phyloP scores from a whole-genome alignment of 495 filamentous ascomycete genomes.

The Tuber borchii region DNA sequence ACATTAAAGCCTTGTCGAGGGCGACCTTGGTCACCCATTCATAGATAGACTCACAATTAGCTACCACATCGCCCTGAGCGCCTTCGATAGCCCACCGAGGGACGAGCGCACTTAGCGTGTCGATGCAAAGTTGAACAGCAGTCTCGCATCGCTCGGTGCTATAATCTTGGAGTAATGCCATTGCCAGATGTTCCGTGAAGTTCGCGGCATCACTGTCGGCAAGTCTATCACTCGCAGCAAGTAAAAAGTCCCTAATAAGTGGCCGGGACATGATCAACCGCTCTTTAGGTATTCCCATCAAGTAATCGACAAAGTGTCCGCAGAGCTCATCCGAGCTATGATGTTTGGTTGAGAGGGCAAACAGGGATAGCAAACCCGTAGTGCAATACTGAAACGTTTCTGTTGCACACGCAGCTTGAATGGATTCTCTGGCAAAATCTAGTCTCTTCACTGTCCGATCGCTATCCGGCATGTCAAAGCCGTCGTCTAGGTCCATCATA shows the following conservation, averaged over 20 bases:
- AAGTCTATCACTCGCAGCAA: conserved; percentile 41
- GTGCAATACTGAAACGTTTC: conserved; percentile 43
- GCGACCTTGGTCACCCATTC: conserved; percentile 63
- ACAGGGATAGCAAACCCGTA: conserved; percentile 31
- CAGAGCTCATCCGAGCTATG: conserved; percentile 21
- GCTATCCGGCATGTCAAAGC: conserved; percentile 52
- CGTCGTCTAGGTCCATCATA: conserved; percentile 73
- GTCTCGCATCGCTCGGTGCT: conserved; percentile 71
- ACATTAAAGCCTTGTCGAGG: conserved; percentile 58
- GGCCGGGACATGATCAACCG: conserved; percentile 35
- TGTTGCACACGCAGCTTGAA: conserved; percentile 51
- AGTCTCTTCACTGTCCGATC: conserved; percentile 49
- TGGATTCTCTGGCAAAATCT: conserved; percentile 48
- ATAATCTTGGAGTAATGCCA: conserved; percentile 57
- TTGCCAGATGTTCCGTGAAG: conserved; percentile 52
- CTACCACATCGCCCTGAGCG: conserved; percentile 51
- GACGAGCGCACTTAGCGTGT: conserved; percentile 60
- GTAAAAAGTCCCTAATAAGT: conserved; percentile 40
- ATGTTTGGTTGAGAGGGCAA: conserved; percentile 20
- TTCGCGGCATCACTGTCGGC: conserved; percentile 44
- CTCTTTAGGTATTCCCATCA: conserved; percentile 26
- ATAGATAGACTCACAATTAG: conserved; percentile 68
- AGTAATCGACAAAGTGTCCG: conserved; percentile 29
- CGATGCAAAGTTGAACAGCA: conserved; percentile 60
- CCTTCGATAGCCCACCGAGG: conserved; percentile 56